Evolutionary conservation across 352 stramenopile species (phyloP).

Genomic region (Globisporangium rhizosaccharum): DNA sequence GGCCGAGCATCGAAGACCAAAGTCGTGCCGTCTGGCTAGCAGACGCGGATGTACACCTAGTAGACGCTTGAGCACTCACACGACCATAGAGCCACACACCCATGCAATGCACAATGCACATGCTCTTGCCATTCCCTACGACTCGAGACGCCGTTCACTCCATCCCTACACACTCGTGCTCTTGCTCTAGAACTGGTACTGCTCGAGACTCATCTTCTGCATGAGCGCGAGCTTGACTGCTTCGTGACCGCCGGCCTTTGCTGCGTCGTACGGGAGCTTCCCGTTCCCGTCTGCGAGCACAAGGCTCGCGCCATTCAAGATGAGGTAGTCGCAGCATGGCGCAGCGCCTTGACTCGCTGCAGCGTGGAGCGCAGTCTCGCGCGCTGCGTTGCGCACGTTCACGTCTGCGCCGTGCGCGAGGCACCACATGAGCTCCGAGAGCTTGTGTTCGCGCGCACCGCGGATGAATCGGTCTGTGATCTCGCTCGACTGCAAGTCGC

Average conservation of each 20-base stretch:
- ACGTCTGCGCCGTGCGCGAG: conserved; percentile 79
- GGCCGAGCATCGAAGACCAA: conserved; percentile 22
- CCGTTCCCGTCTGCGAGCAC: conserved; percentile 40
- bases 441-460: conserved; percentile 28
- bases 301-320: conserved; percentile 76
- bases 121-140: not conserved
- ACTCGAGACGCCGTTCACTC: too few relatives aligned
- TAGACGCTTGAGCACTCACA: not conserved
- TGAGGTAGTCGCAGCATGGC: conserved; percentile 67
- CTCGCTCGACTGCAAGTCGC: conserved; percentile 19
- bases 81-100: not conserved
- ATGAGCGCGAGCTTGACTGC: conserved; percentile 58
- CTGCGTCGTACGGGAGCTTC: conserved; percentile 51
- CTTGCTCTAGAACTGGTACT: conserved; percentile 44
- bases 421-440: conserved; percentile 70
- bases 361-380: conserved; percentile 59
- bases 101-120: conserved; percentile 1
- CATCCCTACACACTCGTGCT: not conserved
- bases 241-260: conserved; percentile 54
- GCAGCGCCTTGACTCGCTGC: conserved; percentile 30
- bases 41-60: not conserved
- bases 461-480: conserved; percentile 43
- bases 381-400: conserved; percentile 41
- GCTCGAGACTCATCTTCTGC: conserved; percentile 66
- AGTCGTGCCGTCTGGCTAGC: conserved; percentile 34